Percentiles rank a stretch among this genome's conserved stretches.
phyloP scores from a whole-genome alignment of 495 filamentous ascomycete species.

The Penicillium egyptiacum region DNA sequence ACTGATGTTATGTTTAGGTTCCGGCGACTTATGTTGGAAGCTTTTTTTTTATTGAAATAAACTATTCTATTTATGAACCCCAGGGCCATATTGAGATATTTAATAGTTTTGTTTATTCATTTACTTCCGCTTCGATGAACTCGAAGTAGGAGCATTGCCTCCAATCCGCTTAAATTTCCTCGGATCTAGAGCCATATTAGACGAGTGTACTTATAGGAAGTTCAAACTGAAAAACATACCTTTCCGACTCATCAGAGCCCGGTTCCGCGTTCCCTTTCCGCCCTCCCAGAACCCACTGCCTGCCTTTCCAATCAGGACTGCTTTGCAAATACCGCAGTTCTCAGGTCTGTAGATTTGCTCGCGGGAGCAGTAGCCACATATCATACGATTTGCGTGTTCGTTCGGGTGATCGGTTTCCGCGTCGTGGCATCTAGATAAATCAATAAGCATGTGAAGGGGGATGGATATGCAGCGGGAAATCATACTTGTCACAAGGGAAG shows the following conservation, averaged over 20 bases:
- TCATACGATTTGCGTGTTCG: constrained; percentile 87
- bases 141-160: constrained; percentile 32
- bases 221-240: constrained; percentile 32
- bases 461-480: background rate
- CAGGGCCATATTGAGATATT: background rate
- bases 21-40: background rate
- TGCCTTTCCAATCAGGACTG: constrained; percentile 66
- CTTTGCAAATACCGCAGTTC: constrained; percentile 74
- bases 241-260: constrained; percentile 67
- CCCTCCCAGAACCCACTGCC: constrained; percentile 90
- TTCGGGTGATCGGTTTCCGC: constrained; percentile 66
- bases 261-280: constrained; percentile 79
- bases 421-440: constrained; percentile 67
- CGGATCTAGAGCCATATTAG: constrained; percentile 48
- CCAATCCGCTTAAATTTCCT: constrained; percentile 63
- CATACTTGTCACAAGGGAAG: constrained; percentile 72
- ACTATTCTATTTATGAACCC: no score
- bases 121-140: constrained; percentile 35
- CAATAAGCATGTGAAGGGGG: constrained; percentile 12
- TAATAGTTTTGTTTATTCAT: background rate
- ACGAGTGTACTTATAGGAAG: constrained; percentile 2
- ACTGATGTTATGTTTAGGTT: background rate
- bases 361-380: constrained; percentile 79
- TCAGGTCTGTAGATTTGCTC: constrained; percentile 84
- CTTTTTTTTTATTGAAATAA: background rate